Conservation (phyloP, 257 asterid species). For the Solanum piurae region DNA sequence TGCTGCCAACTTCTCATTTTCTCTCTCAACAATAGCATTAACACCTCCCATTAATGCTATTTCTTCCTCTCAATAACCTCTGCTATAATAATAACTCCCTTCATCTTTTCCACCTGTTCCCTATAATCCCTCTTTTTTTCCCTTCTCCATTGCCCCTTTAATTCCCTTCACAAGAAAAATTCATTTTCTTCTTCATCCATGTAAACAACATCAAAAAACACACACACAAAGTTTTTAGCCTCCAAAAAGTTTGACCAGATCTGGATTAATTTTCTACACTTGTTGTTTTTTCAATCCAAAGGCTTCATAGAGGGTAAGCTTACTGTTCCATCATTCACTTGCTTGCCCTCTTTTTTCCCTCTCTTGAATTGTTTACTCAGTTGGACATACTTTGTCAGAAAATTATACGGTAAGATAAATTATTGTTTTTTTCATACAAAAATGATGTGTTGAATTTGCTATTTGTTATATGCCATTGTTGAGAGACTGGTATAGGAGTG, state of each 20-base stretch:
- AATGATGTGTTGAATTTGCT: background rate
- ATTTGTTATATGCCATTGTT: background rate
- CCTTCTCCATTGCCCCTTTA: conserved; percentile 18
- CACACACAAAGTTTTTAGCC: background rate
- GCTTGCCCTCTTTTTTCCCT: background rate
- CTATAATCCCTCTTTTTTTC: background rate
- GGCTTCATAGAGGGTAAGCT: background rate
- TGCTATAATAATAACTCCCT: conserved; percentile 52
- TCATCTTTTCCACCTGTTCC: background rate
- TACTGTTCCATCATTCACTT: background rate
- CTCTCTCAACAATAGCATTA: conserved; percentile 36
- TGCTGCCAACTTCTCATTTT: conserved; percentile 14
- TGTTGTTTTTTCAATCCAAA: background rate
- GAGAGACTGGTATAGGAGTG: background rate
- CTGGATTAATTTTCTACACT: background rate
- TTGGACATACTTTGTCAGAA: background rate
- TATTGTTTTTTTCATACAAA: background rate
- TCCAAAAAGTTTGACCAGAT: background rate
- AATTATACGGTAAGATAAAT: background rate
- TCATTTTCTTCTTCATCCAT: background rate
- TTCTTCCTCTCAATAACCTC: conserved; percentile 66
- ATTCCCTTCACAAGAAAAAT: conserved; percentile 65
- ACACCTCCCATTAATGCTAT: conserved; percentile 56
- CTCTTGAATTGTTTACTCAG: background rate
- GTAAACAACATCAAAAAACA: background rate